Percentiles rank a stretch among this genome's conserved stretches.
These are phyloP conservation scores for Plasmodium inui DNA, from an alignment of 169 alveolate genomes.

Conservation along the genomic window DNA sequence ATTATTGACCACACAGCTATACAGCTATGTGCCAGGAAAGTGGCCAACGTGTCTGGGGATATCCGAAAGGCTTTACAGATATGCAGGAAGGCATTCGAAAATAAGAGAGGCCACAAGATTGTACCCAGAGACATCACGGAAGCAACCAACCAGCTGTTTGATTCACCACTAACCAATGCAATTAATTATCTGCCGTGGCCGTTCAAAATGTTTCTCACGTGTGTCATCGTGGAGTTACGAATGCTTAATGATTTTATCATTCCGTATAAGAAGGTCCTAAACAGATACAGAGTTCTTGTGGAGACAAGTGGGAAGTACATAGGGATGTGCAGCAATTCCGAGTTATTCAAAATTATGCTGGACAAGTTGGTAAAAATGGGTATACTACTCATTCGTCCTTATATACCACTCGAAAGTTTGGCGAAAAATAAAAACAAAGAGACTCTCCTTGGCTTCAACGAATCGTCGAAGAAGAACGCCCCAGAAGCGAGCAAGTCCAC, in stretches of 20 bases:
- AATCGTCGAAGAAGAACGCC: not conserved
- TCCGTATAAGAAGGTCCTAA: conserved; percentile 77
- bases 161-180: conserved; percentile 80
- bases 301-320: conserved; percentile 79
- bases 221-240: conserved; percentile 78
- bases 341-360: conserved; percentile 76
- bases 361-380: conserved; percentile 78
- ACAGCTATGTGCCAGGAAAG: conserved; percentile 87
- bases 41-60: conserved; percentile 87
- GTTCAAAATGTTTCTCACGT: conserved; percentile 78
- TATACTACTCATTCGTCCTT: conserved; percentile 80
- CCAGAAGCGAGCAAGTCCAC: not conserved
- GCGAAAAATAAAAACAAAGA: conserved; percentile 49
- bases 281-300: conserved; percentile 79
- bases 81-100: conserved; percentile 81
- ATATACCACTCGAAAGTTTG: conserved; percentile 74
- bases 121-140: conserved; percentile 81
- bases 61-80: conserved; percentile 87
- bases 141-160: conserved; percentile 80
- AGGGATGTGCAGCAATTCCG: conserved; percentile 68
- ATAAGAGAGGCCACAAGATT: conserved; percentile 77
- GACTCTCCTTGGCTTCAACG: conserved; percentile 53
- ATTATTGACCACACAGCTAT: conserved; percentile 80
- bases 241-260: conserved; percentile 79
- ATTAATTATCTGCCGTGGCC: conserved; percentile 79